Evolutionary conservation across 352 stramenopile species (phyloP).

Genomic region (Phytopythium sindhum): DNA sequence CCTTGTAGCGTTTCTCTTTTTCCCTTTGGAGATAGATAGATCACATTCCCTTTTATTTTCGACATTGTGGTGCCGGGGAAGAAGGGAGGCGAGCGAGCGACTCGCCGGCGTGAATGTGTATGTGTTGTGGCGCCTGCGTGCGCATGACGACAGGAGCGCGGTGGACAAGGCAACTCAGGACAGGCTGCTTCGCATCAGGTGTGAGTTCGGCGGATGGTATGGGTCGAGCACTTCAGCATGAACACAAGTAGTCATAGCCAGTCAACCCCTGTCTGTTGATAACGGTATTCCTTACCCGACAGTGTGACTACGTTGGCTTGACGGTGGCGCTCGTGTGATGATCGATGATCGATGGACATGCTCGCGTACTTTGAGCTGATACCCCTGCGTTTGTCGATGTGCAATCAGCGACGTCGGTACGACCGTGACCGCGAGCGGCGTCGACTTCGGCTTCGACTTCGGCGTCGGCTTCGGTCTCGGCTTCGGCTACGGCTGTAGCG

Average conservation of each 20-base stretch:
- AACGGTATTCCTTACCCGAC: background rate
- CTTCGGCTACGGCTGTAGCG: constrained; percentile 26
- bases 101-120: background rate
- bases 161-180: too few species aligned
- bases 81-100: background rate
- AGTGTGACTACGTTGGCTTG: too few species aligned
- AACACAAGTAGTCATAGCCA: background rate
- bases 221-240: too few species aligned
- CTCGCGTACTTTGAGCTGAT: too few species aligned
- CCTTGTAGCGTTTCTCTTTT: constrained; percentile 7
- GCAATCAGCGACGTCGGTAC: constrained; percentile 16
- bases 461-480: constrained; percentile 9
- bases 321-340: too few species aligned
- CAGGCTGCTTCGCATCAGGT: too few species aligned
- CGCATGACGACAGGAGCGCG: too few species aligned
- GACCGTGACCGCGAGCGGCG: constrained; percentile 20
- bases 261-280: background rate
- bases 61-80: background rate
- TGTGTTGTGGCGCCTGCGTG: background rate
- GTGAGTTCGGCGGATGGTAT: too few species aligned
- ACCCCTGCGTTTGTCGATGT: too few species aligned
- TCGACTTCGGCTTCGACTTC: constrained; percentile 12
- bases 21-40: constrained; percentile 12
- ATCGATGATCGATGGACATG: too few species aligned
- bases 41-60: constrained; percentile 7